Conservation (phyloP, 176 grass and related monocot species). For the Hsuehochloa calcarea region DNA sequence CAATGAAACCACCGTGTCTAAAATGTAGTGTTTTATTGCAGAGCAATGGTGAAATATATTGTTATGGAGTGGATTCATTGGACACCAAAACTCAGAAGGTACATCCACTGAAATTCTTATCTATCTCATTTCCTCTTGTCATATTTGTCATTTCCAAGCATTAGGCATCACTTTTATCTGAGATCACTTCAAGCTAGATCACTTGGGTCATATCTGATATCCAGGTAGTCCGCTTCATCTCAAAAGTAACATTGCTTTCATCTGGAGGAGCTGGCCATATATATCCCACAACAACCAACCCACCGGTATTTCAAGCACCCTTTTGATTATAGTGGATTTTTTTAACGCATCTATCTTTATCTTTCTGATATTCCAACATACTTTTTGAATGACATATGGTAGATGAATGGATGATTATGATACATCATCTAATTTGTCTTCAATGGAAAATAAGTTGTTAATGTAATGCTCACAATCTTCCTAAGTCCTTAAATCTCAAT, state of each 20-base stretch:
- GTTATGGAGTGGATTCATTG: constrained; percentile 93
- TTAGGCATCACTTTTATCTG: constrained; percentile 7
- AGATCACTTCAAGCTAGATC: constrained; percentile 7
- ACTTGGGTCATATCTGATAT: constrained; percentile 19
- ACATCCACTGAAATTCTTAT: constrained; percentile 27
- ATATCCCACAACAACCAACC: constrained; percentile 97
- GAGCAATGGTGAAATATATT: constrained; percentile 64
- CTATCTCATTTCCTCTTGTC: constrained; percentile 4
- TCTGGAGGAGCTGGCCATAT: constrained; percentile 94
- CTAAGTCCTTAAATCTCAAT: constrained; percentile 22
- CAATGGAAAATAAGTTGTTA: not conserved
- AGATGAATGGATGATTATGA: not conserved
- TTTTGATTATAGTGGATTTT: constrained; percentile 17
- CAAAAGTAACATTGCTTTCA: constrained; percentile 91
- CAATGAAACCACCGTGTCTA: not conserved
- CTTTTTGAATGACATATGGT: not conserved
- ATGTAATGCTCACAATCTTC: constrained; percentile 7
- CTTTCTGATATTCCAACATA: constrained; percentile 4
- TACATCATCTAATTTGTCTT: not conserved
- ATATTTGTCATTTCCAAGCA: not conserved
- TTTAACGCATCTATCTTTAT: not conserved
- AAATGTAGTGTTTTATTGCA: constrained; percentile 38
- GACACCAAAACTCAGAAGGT: constrained; percentile 81
- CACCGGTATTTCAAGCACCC: constrained; percentile 50
- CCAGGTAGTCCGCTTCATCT: constrained; percentile 84